phyloP scores from a whole-genome alignment of 495 filamentous ascomycete genomes.

The Arthonia radiata region DNA sequence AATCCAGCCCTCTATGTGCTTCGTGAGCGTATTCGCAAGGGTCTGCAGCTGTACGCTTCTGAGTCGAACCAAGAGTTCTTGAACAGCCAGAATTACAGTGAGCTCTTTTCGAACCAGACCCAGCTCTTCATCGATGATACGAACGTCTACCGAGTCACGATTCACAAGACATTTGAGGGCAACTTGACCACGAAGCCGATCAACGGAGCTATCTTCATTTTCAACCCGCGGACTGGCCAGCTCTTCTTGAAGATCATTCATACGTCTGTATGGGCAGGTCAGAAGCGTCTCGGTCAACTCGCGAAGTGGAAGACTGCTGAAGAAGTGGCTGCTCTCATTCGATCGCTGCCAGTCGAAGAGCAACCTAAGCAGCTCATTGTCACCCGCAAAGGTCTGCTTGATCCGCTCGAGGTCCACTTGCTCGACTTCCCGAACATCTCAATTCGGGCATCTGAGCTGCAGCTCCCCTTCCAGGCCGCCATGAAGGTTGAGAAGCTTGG shows the following conservation, averaged over 20 bases:
- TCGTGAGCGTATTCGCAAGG: constrained; percentile 94
- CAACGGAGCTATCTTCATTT: constrained; percentile 99
- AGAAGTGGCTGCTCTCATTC: constrained; percentile 95
- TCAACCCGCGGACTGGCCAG: constrained; percentile 94
- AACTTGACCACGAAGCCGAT: constrained; percentile 99
- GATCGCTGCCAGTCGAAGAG: constrained; percentile 91
- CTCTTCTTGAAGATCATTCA: constrained; percentile 99
- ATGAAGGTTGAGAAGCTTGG: constrained; percentile 99
- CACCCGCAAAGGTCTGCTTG: constrained; percentile 86
- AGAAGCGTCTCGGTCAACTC: constrained; percentile 95
- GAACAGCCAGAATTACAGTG: constrained; percentile 98
- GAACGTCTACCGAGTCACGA: constrained; percentile 97
- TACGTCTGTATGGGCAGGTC: constrained; percentile 97
- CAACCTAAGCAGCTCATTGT: constrained; percentile 98
- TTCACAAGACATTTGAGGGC: constrained; percentile 99
- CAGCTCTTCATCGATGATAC: constrained; percentile 99
- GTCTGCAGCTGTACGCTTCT: constrained; percentile 91
- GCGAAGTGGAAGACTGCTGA: constrained; percentile 99
- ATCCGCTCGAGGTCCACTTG: constrained; percentile 91
- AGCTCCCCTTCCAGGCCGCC: constrained; percentile 95
- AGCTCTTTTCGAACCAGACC: constrained; percentile 96
- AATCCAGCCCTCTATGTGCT: constrained; percentile 94
- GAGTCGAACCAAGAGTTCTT: constrained; percentile 99
- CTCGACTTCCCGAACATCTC: constrained; percentile 99
- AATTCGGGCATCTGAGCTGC: constrained; percentile 91